A percentile compares a stretch with the other conserved stretches of the same genome.
phyloP scores from a whole-genome alignment of 805 yeast genomes.

The Pichia thaimueangensis region DNA sequence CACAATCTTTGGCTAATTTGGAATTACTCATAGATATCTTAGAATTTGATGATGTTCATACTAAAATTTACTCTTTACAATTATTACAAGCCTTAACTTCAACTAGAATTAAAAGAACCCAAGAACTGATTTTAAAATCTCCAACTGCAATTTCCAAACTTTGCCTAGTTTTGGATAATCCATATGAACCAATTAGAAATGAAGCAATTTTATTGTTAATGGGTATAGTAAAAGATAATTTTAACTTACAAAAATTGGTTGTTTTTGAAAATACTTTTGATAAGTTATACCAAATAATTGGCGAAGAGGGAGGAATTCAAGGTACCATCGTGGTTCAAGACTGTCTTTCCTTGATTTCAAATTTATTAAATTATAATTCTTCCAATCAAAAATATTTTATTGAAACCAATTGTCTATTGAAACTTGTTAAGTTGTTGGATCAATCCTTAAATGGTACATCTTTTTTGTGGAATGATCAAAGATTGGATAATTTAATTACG shows the following conservation, averaged over 20 bases:
- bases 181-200: conserved; percentile 81
- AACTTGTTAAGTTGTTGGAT: conserved; percentile 53
- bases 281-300: conserved; percentile 67
- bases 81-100: conserved; percentile 76
- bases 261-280: conserved; percentile 94
- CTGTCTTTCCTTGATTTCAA: conserved; percentile 68
- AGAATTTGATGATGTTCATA: conserved; percentile 57
- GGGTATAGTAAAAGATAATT: conserved; percentile 74
- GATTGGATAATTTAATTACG: conserved; percentile 57
- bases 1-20: conserved; percentile 50
- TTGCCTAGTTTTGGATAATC: conserved; percentile 54
- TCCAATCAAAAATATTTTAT: conserved; percentile 85
- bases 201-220: conserved; percentile 79
- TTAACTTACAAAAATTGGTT: conserved; percentile 83
- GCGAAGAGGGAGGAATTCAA: conserved; percentile 81
- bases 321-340: conserved; percentile 92
- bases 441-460: conserved; percentile 45
- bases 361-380: conserved; percentile 72
- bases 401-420: conserved; percentile 74
- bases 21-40: conserved; percentile 42
- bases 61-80: conserved; percentile 75
- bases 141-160: conserved; percentile 78
- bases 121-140: conserved; percentile 62
- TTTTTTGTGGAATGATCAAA: conserved; percentile 63
- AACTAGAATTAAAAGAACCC: conserved; percentile 66